A percentile compares a stretch with the other conserved stretches of the same genome.
These are phyloP conservation scores for Oryza punctata DNA, from an alignment of 176 grass and related monocot species.

Conservation along the genomic window DNA sequence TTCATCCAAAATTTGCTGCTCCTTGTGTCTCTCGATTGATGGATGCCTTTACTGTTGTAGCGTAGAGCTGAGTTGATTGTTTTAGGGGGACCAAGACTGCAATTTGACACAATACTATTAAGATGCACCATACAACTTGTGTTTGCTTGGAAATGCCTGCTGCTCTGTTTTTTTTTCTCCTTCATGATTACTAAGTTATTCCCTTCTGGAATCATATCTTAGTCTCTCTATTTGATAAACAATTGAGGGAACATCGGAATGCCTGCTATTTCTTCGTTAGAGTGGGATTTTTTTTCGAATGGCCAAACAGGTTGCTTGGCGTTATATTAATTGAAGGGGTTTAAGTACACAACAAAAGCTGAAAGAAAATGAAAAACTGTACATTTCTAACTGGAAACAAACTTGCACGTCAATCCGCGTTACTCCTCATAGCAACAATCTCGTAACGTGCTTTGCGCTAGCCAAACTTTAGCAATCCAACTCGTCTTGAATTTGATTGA, in stretches of 20 bases:
- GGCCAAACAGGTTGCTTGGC: too few relatives aligned
- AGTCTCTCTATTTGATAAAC: background rate
- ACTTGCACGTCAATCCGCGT: too few relatives aligned
- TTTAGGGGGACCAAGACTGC: slow-evolving; percentile 30
- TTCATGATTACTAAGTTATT: slow-evolving; percentile 19
- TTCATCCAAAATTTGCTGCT: slow-evolving; percentile 36
- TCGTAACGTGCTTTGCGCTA: too few relatives aligned
- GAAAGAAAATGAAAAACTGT: too few relatives aligned
- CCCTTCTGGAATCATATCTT: background rate
- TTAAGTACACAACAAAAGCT: too few relatives aligned
- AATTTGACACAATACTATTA: slow-evolving; percentile 18
- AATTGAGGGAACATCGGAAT: background rate
- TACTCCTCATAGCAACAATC: too few relatives aligned
- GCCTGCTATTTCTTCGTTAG: background rate
- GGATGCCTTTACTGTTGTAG: slow-evolving; percentile 9
- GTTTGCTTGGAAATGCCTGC: slow-evolving; percentile 10
- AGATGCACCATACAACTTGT: slow-evolving; percentile 15
- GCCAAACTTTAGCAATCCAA: too few relatives aligned
- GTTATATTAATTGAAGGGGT: too few relatives aligned
- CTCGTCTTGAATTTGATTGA: too few relatives aligned
- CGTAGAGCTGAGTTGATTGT: slow-evolving; percentile 35
- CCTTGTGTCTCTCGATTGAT: slow-evolving; percentile 20
- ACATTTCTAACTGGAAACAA: too few relatives aligned
- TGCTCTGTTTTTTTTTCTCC: background rate
- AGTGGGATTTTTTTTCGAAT: background rate